phyloP scores from a whole-genome alignment of 1,284 basidiomycete genomes.

The Singerocomus inundabilis region DNA sequence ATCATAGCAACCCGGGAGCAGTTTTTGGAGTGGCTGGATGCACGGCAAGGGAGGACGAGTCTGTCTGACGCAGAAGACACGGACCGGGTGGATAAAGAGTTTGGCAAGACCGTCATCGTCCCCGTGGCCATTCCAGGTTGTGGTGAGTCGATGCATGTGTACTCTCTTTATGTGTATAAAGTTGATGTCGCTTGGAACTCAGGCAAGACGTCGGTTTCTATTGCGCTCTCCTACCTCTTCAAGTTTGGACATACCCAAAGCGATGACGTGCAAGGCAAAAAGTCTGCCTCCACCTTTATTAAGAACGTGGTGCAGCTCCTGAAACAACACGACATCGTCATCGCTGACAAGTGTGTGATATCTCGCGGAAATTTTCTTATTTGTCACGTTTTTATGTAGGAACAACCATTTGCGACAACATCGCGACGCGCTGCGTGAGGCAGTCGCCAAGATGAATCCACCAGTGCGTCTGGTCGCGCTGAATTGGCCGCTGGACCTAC shows the following conservation, averaged over 20 bases:
- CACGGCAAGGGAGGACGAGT: constrained; percentile 42
- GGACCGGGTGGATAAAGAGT: constrained; percentile 35
- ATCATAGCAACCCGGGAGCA: constrained; percentile 83
- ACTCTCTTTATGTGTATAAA: background rate
- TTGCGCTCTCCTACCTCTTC: constrained; percentile 80
- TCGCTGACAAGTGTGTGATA: constrained; percentile 77
- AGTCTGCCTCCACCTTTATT: constrained; percentile 74
- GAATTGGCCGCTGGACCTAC: constrained; percentile 66
- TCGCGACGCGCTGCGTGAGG: constrained; percentile 64
- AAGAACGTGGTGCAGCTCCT: constrained; percentile 70
- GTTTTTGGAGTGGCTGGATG: constrained; percentile 72
- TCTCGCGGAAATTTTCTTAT: background rate
- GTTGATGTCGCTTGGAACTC: constrained; percentile 1
- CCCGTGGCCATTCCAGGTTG: constrained; percentile 92
- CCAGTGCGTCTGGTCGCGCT: constrained; percentile 76
- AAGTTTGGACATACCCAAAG: constrained; percentile 88
- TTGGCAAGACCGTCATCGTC: constrained; percentile 81
- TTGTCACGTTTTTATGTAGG: too few relatives aligned
- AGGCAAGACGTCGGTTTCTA: constrained; percentile 88
- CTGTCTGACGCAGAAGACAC: constrained; percentile 27
- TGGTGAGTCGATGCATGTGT: constrained; percentile 54
- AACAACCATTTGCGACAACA: constrained; percentile 88
- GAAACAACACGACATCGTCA: constrained; percentile 70
- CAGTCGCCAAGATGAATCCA: constrained; percentile 41
- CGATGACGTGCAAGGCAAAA: constrained; percentile 86